Evolutionary conservation across 768 basidiomycete species (phyloP).

Genomic region (Termitomyces titanicus): DNA sequence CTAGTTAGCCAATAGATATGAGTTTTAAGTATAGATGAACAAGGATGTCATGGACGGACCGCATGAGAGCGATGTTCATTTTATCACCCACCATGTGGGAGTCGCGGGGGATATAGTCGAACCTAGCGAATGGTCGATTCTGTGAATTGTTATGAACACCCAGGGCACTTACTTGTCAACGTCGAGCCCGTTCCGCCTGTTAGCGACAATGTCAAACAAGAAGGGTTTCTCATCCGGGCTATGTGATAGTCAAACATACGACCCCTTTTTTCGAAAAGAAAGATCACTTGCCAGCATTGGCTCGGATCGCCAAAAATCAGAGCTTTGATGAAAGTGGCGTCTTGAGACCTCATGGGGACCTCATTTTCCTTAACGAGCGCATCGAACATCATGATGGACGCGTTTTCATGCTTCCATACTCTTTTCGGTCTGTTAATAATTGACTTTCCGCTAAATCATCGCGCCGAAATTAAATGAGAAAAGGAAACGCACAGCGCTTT

Average conservation of each 20-base stretch:
- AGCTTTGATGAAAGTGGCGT: constrained; percentile 67
- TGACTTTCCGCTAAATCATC: not conserved
- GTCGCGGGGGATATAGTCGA: constrained; percentile 81
- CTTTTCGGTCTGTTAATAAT: constrained; percentile 36
- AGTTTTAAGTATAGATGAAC: not conserved
- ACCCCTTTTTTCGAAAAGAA: too few species aligned
- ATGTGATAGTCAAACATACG: not conserved
- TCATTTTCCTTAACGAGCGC: constrained; percentile 56
- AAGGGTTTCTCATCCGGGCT: constrained; percentile 59
- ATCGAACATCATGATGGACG: constrained; percentile 82
- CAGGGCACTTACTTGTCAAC: constrained; percentile 69
- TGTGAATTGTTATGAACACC: not conserved
- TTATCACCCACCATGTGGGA: constrained; percentile 67
- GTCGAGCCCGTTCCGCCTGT: constrained; percentile 77
- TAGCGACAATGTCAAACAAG: constrained; percentile 83
- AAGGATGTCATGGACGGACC: constrained; percentile 29
- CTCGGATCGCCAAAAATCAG: constrained; percentile 64
- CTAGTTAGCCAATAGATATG: constrained; percentile 28
- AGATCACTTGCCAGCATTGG: constrained; percentile 27
- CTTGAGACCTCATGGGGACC: constrained; percentile 43
- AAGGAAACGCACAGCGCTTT: constrained; percentile 47
- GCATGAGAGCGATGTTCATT: constrained; percentile 45
- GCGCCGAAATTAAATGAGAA: not conserved
- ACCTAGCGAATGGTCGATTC: constrained; percentile 34
- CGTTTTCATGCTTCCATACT: constrained; percentile 74